Conservation (phyloP, 2,329 filamentous ascomycete species). For the Graphilbum ipis-grandicollis region DNA sequence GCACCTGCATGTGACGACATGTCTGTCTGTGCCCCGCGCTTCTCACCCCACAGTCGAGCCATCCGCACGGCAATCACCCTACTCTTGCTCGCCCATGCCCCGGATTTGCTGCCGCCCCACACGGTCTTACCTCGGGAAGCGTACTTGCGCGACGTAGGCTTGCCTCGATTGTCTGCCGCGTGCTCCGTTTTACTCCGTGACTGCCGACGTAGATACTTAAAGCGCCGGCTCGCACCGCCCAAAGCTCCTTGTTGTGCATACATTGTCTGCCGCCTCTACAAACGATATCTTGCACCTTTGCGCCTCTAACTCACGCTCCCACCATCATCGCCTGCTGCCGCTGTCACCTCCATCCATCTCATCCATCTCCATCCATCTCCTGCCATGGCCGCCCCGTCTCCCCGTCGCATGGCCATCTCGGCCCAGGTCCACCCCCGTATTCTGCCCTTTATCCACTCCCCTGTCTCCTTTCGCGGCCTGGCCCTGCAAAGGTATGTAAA, state of each 20-base stretch:
- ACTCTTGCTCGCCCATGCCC: background rate
- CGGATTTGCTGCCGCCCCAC: background rate
- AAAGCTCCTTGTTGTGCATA: too few species aligned
- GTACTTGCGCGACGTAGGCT: too few species aligned
- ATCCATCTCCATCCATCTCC: too few species aligned
- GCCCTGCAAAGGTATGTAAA: slow-evolving; percentile 4
- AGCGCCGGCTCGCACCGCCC: too few species aligned
- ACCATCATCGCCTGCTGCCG: too few species aligned
- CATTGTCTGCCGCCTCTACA: too few species aligned
- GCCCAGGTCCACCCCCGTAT: slow-evolving; percentile 16
- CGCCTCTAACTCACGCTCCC: too few species aligned
- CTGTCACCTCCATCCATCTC: too few species aligned
- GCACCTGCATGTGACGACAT: too few species aligned
- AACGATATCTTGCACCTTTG: too few species aligned
- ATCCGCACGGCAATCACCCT: background rate
- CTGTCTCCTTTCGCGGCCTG: slow-evolving; percentile 4
- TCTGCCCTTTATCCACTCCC: slow-evolving; percentile 13
- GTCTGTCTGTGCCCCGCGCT: background rate
- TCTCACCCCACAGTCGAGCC: slow-evolving; percentile 4
- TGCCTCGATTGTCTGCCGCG: too few species aligned
- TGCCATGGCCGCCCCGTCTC: background rate
- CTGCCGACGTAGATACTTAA: background rate
- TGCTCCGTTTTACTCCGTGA: background rate
- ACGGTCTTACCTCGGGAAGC: background rate
- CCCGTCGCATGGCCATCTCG: slow-evolving; percentile 6